These are phyloP conservation scores for Exserohilum rostratum DNA, from an alignment of 2,329 filamentous ascomycete species.

Conservation along the genomic window DNA sequence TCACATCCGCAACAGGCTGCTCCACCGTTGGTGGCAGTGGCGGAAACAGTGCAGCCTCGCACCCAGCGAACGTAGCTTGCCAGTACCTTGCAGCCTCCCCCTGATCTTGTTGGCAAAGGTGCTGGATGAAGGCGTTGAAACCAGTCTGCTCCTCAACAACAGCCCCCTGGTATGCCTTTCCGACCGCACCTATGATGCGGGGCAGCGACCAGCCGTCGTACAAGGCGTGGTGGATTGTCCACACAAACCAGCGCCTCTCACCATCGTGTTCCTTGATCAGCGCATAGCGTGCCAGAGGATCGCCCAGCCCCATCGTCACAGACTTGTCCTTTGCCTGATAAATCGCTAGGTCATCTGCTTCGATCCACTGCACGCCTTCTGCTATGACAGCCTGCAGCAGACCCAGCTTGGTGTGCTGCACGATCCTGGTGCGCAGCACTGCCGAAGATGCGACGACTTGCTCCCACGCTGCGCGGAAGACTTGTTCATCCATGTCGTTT, in stretches of 20 bases:
- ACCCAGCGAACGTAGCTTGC: background rate
- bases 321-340: constrained; percentile 10
- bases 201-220: constrained; percentile 40
- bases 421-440: constrained; percentile 12
- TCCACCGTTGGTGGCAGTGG: constrained; percentile 8
- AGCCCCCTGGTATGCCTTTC: constrained; percentile 7
- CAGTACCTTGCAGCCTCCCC: background rate
- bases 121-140: constrained; percentile 29
- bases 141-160: background rate
- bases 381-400: constrained; percentile 21
- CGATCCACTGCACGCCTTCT: constrained; percentile 12
- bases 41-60: constrained; percentile 4
- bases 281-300: constrained; percentile 20
- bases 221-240: constrained; percentile 46
- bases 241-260: constrained; percentile 29
- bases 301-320: constrained; percentile 4
- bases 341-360: background rate
- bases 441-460: background rate
- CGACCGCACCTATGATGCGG: constrained; percentile 6
- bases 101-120: background rate
- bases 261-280: constrained; percentile 5
- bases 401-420: background rate
- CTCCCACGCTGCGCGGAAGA: constrained; percentile 11
- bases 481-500: background rate
- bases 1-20: constrained; percentile 12